These are phyloP conservation scores for Camelina laxa DNA, from an alignment of 345 rosid species.

Conservation along the genomic window DNA sequence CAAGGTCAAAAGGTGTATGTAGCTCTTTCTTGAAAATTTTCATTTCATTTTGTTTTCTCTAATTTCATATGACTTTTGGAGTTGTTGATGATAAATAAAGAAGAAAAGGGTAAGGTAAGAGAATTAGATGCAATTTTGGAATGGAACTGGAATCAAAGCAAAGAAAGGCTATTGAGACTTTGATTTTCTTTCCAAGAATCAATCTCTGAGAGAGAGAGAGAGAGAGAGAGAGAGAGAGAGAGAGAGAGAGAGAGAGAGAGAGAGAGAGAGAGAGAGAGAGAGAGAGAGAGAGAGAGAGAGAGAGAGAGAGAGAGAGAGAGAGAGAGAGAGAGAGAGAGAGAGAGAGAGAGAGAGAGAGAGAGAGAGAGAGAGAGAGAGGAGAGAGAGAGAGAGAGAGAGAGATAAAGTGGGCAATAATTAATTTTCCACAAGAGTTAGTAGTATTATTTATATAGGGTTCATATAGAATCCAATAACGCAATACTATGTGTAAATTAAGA, in stretches of 20 bases:
- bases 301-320: too few relatives aligned
- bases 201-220: slow-evolving; percentile 26
- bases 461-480: slow-evolving; percentile 42
- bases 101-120: slow-evolving; percentile 33
- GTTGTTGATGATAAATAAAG: slow-evolving; percentile 25
- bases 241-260: too few relatives aligned
- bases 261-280: too few relatives aligned
- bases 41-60: slow-evolving; percentile 4
- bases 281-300: too few relatives aligned
- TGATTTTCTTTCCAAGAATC: slow-evolving; percentile 38
- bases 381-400: background rate
- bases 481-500: slow-evolving; percentile 11
- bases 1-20: slow-evolving; percentile 47
- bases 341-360: too few relatives aligned
- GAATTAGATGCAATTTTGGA: slow-evolving; percentile 62
- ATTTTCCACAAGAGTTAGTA: slow-evolving; percentile 34
- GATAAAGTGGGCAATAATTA: slow-evolving; percentile 31
- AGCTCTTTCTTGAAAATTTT: slow-evolving; percentile 8
- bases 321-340: too few relatives aligned
- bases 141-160: slow-evolving; percentile 53
- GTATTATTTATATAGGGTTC: slow-evolving; percentile 42
- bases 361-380: slow-evolving; percentile 33
- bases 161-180: slow-evolving; percentile 30
- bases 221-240: too few relatives aligned
- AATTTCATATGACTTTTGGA: background rate